phyloP scores from a whole-genome alignment of 768 basidiomycete species.

The Trametes villosa region DNA sequence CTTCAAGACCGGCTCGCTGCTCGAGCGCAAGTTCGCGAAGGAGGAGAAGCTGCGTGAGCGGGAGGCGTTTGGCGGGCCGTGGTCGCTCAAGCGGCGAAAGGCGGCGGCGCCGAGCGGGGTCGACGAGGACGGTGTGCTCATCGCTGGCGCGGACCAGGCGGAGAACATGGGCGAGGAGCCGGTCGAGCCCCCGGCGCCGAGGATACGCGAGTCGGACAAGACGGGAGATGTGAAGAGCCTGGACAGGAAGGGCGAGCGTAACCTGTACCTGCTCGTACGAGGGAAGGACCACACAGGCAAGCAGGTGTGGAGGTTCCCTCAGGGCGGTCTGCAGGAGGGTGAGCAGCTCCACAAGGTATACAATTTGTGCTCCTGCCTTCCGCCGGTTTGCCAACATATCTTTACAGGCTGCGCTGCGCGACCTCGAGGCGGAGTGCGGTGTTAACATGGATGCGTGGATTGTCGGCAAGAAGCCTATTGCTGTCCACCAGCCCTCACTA shows the following conservation, averaged over 20 bases:
- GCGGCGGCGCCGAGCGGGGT: not conserved
- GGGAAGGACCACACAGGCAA: conserved; percentile 48
- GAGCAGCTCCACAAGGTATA: conserved; percentile 80
- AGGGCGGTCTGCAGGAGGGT: conserved; percentile 59
- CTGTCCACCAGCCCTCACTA: conserved; percentile 63
- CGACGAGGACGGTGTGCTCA: conserved; percentile 18
- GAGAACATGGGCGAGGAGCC: conserved; percentile 63
- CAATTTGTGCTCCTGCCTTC: not conserved
- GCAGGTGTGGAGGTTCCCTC: conserved; percentile 81
- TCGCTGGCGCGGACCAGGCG: conserved; percentile 18
- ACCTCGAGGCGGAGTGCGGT: conserved; percentile 75
- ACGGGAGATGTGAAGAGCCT: conserved; percentile 69
- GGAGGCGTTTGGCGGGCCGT: conserved; percentile 66
- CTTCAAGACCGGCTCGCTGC: conserved; percentile 88
- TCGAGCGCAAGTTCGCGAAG: conserved; percentile 78
- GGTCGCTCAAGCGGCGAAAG: conserved; percentile 45
- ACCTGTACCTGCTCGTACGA: conserved; percentile 85
- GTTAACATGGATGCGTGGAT: conserved; percentile 91
- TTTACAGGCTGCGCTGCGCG: conserved; percentile 70
- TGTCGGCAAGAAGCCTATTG: conserved; percentile 88
- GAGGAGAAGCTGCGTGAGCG: conserved; percentile 77
- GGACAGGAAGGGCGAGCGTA: conserved; percentile 82
- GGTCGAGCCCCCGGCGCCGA: conserved; percentile 44
- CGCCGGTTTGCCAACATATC: conserved; percentile 7
- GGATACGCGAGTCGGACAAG: conserved; percentile 64